These are phyloP conservation scores for Escallonia rubra DNA, from an alignment of 129 eudicot genomes.

Conservation along the genomic window DNA sequence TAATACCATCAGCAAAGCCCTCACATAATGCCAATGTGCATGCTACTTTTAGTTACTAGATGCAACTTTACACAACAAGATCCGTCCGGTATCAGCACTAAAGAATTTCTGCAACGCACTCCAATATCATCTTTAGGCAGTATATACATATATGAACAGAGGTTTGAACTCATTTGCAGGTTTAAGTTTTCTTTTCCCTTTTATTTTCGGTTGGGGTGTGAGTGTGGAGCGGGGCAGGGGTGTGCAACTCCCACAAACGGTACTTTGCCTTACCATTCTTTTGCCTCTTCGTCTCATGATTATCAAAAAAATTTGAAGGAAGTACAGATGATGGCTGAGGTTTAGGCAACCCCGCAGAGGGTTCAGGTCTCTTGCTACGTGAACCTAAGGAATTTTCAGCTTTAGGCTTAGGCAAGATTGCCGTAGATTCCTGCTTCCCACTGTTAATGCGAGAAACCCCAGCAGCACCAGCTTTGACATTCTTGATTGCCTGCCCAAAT, in stretches of 20 bases:
- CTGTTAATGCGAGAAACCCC: constrained; percentile 44
- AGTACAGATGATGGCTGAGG: constrained; percentile 43
- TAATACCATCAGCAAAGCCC: too few species aligned
- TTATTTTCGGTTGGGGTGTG: too few species aligned
- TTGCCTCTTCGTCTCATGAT: constrained; percentile 57
- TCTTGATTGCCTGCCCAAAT: constrained; percentile 66
- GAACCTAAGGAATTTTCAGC: constrained; percentile 26
- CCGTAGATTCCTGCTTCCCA: constrained; percentile 35
- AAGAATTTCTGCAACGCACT: too few species aligned
- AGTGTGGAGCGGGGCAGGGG: too few species aligned
- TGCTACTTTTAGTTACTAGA: too few species aligned
- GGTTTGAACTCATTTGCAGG: too few species aligned
- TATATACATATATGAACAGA: too few species aligned
- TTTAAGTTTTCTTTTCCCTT: too few species aligned
- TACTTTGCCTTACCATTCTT: constrained; percentile 56
- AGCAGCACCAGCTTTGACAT: constrained; percentile 74
- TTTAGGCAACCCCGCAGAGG: constrained; percentile 29
- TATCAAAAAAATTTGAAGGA: constrained; percentile 76
- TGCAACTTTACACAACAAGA: too few species aligned
- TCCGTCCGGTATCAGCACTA: too few species aligned
- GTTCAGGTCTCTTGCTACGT: constrained; percentile 25
- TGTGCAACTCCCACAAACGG: constrained; percentile 4
- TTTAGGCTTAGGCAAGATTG: constrained; percentile 40
- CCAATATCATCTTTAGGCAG: too few species aligned
- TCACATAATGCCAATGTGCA: too few species aligned